Conservation (phyloP, 305 asterid genomes). For the Fraxinus nigra region DNA sequence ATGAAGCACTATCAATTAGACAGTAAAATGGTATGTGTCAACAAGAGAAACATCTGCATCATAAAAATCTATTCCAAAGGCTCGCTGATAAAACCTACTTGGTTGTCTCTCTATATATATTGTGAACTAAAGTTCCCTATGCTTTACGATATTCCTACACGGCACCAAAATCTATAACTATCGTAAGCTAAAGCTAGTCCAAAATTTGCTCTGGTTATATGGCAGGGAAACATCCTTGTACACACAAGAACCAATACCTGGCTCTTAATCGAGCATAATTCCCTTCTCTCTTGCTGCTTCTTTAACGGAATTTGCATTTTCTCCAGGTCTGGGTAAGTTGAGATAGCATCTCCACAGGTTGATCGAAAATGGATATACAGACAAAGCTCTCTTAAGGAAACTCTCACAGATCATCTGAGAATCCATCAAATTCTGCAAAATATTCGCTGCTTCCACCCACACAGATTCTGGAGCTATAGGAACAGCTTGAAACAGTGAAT, state of each 20-base stretch:
- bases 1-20: not conserved
- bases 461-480: constrained; percentile 47
- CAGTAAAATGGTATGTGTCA: not conserved
- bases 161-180: not conserved
- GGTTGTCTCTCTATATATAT: not conserved
- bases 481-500: constrained; percentile 41
- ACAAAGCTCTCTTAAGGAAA: constrained; percentile 37
- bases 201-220: not conserved
- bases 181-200: not conserved
- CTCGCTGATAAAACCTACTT: not conserved
- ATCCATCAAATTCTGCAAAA: constrained; percentile 27
- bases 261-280: constrained; percentile 20
- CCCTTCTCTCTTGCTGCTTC: constrained; percentile 41
- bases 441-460: constrained; percentile 45
- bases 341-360: constrained; percentile 41
- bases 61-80: not conserved
- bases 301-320: constrained; percentile 19
- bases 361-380: constrained; percentile 41
- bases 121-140: not conserved
- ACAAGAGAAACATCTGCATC: not conserved
- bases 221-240: not conserved
- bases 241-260: not conserved
- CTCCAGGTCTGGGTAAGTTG: constrained; percentile 20
- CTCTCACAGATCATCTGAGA: constrained; percentile 23
- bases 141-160: not conserved